Evolutionary conservation across 1,284 basidiomycete genomes (phyloP).

Genomic region (Trichosporon asahii): DNA sequence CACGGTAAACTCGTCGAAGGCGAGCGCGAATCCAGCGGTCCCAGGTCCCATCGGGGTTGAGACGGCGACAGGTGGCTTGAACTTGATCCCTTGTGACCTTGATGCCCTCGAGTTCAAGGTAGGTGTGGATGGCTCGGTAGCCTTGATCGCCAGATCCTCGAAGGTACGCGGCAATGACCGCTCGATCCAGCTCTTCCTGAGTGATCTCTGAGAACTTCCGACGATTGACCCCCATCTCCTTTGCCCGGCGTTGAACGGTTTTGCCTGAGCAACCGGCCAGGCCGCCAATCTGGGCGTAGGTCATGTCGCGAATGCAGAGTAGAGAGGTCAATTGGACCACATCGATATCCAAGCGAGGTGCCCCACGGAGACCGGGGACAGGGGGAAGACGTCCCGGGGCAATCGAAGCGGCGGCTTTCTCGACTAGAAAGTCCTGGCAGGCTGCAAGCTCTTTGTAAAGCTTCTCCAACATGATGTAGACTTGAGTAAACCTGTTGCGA

Average conservation of each 20-base stretch:
- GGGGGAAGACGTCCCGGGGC: neutral
- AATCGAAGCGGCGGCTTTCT: neutral
- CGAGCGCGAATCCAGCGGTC: neutral
- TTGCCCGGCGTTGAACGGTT: neutral
- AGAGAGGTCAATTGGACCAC: neutral
- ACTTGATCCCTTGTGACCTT: neutral
- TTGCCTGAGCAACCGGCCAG: neutral
- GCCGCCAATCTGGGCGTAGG: neutral
- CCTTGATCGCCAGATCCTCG: conserved; percentile 1
- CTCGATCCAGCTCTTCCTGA: neutral
- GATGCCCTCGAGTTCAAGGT: neutral
- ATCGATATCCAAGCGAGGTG: neutral
- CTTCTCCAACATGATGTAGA: neutral
- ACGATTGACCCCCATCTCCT: neutral
- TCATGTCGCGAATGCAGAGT: neutral
- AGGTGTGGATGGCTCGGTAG: neutral
- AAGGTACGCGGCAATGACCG: neutral
- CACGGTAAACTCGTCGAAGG: conserved; percentile 3
- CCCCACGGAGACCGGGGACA: neutral
- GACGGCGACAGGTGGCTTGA: neutral
- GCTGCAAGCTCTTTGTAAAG: neutral
- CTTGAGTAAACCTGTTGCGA: neutral
- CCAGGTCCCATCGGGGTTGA: neutral
- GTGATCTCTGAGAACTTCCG: neutral
- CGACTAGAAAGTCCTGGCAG: neutral